Evolutionary conservation across 495 filamentous ascomycete species (phyloP).

Genomic region (Penicillium longicatenatum): DNA sequence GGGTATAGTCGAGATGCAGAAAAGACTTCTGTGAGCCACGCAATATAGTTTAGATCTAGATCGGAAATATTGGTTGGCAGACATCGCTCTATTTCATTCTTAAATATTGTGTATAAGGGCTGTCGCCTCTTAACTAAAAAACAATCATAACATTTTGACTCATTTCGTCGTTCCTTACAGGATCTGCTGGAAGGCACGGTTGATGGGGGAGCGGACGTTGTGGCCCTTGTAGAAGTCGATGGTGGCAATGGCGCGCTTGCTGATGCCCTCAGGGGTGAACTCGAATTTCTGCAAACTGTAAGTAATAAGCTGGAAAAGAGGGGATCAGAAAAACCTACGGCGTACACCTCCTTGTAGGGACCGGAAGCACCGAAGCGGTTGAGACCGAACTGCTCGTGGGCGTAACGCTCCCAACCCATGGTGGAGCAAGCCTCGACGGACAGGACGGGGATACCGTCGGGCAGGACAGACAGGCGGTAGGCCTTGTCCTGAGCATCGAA

Average conservation of each 20-base stretch:
- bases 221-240: constrained; percentile 97
- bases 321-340: constrained; percentile 55
- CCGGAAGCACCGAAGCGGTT: constrained; percentile 98
- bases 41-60: neutral
- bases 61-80: constrained; percentile 1
- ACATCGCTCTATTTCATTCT: constrained; percentile 35
- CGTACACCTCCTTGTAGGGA: constrained; percentile 97
- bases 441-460: constrained; percentile 90
- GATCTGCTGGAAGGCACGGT: constrained; percentile 69
- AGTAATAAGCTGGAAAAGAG: neutral
- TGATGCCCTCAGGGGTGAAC: constrained; percentile 93
- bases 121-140: constrained; percentile 29
- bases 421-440: constrained; percentile 95
- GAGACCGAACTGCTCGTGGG: constrained; percentile 98
- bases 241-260: constrained; percentile 89
- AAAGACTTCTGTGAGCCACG: constrained; percentile 9
- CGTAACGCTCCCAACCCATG: constrained; percentile 95
- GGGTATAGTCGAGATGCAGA: constrained; percentile 31
- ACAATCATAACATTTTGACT: constrained; percentile 33
- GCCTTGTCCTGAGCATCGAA: constrained; percentile 94
- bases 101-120: constrained; percentile 24
- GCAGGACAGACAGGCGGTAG: constrained; percentile 87
- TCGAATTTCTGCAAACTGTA: constrained; percentile 80
- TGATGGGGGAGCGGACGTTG: constrained; percentile 87
- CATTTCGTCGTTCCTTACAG: constrained; percentile 34